Evolutionary conservation across 2,329 filamentous ascomycete species (phyloP).

Genomic region (Teratosphaeria viscida): DNA sequence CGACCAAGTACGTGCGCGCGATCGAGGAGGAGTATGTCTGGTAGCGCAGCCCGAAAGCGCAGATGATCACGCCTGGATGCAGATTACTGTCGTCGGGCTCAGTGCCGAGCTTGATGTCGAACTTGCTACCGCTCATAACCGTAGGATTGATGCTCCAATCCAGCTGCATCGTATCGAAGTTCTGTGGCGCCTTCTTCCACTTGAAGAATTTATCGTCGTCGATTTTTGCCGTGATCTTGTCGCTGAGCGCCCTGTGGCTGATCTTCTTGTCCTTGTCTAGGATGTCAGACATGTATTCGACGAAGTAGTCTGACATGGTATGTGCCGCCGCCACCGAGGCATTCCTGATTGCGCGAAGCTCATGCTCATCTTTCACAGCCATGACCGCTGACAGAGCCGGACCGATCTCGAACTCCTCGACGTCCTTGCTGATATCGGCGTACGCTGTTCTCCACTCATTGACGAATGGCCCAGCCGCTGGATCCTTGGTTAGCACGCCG

Average conservation of each 20-base stretch:
- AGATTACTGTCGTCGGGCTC: slow-evolving; percentile 71
- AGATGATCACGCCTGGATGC: slow-evolving; percentile 87
- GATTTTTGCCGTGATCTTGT: slow-evolving; percentile 81
- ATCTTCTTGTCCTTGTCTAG: slow-evolving; percentile 96
- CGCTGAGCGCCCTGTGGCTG: slow-evolving; percentile 74
- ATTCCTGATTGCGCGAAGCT: slow-evolving; percentile 86
- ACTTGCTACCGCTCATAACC: slow-evolving; percentile 90
- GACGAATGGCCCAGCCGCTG: slow-evolving; percentile 75
- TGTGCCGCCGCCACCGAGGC: slow-evolving; percentile 90
- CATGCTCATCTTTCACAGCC: slow-evolving; percentile 87
- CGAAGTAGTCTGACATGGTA: slow-evolving; percentile 90
- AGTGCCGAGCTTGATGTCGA: slow-evolving; percentile 72
- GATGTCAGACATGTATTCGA: slow-evolving; percentile 95
- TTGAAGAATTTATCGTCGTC: slow-evolving; percentile 93
- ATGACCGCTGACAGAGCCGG: slow-evolving; percentile 75
- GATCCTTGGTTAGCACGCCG: slow-evolving; percentile 75
- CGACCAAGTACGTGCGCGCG: slow-evolving; percentile 87
- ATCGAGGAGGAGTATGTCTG: slow-evolving; percentile 92
- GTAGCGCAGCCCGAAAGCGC: slow-evolving; percentile 84
- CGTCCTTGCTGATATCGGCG: slow-evolving; percentile 66
- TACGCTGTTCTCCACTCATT: slow-evolving; percentile 92
- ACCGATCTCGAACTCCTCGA: slow-evolving; percentile 80
- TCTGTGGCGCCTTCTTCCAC: slow-evolving; percentile 67
- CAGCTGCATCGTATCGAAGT: slow-evolving; percentile 78
- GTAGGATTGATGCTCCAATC: slow-evolving; percentile 90